Evolutionary conservation across 495 filamentous ascomycete genomes (phyloP).

Genomic region (Penicillium cinerascens): DNA sequence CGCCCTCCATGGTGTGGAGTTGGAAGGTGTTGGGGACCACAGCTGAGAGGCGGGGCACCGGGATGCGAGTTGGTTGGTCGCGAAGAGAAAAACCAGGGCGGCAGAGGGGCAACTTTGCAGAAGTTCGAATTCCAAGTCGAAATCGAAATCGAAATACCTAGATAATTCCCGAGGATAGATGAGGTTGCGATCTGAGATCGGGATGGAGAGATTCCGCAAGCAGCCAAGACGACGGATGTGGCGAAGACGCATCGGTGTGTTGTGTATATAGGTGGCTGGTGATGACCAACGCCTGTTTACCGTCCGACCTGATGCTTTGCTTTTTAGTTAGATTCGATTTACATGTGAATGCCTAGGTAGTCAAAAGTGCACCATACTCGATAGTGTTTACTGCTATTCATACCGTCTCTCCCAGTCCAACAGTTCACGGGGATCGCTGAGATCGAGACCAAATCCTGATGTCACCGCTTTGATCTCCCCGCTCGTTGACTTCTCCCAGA

Average conservation of each 20-base stretch:
- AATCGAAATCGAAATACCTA: background rate
- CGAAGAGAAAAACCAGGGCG: constrained; percentile 11
- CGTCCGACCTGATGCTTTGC: too few species aligned
- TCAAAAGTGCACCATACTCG: too few species aligned
- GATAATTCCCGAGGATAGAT: background rate
- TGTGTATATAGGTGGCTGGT: constrained; percentile 1
- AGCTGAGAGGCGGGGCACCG: constrained; percentile 27
- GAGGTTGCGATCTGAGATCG: background rate
- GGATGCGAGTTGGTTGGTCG: constrained; percentile 20
- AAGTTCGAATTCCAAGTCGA: background rate
- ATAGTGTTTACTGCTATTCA: too few species aligned
- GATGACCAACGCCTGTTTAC: background rate
- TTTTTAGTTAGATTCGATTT: too few species aligned
- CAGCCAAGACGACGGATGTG: constrained; percentile 24
- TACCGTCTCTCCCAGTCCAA: background rate
- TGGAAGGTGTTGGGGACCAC: constrained; percentile 10
- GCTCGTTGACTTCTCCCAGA: background rate
- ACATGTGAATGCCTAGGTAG: too few species aligned
- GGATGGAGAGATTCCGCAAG: constrained; percentile 18
- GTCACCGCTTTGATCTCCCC: constrained; percentile 8
- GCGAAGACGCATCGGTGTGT: constrained; percentile 16
- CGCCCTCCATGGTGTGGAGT: constrained; percentile 64
- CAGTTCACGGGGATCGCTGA: background rate
- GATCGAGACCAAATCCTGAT: constrained; percentile 11
- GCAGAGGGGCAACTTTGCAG: constrained; percentile 5